Percentiles rank a stretch among this genome's conserved stretches.
Evolutionary conservation across 140 eudicot genomes (phyloP).

Genomic region (Ambrosia hybrid): DNA sequence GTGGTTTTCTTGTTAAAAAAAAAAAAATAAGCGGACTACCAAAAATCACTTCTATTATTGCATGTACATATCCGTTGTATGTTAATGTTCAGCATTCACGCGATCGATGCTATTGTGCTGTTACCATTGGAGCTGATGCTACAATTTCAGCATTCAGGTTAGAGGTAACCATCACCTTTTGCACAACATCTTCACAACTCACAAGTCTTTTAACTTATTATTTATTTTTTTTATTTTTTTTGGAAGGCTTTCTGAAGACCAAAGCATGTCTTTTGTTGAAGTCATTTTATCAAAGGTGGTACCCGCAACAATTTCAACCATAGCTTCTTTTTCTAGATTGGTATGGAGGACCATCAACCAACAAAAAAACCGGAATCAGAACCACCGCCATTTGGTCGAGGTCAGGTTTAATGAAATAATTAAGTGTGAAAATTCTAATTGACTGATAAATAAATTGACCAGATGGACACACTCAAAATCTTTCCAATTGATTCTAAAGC

Average conservation of each 20-base stretch:
- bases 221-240: background rate
- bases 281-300: slow-evolving; percentile 91
- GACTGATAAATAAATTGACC: too few relatives aligned
- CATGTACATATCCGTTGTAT: background rate
- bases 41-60: too few relatives aligned
- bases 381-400: slow-evolving; percentile 89
- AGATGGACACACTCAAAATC: too few relatives aligned
- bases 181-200: background rate
- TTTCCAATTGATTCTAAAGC: too few relatives aligned
- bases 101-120: slow-evolving; percentile 86
- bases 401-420: slow-evolving; percentile 31
- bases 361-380: slow-evolving; percentile 72
- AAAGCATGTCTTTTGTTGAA: slow-evolving; percentile 86
- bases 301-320: slow-evolving; percentile 91
- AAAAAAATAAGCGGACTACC: too few relatives aligned
- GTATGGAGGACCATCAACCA: slow-evolving; percentile 73
- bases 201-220: background rate
- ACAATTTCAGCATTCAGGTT: slow-evolving; percentile 98
- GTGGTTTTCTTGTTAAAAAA: too few relatives aligned
- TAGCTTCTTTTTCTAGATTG: slow-evolving; percentile 81
- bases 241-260: slow-evolving; percentile 85
- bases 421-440: too few relatives aligned
- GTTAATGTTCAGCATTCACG: slow-evolving; percentile 99
- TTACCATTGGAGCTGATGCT: slow-evolving; percentile 89
- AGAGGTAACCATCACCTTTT: background rate